These are phyloP conservation scores for Penicillium carneum DNA, from an alignment of 2,329 filamentous ascomycete genomes.

Conservation along the genomic window DNA sequence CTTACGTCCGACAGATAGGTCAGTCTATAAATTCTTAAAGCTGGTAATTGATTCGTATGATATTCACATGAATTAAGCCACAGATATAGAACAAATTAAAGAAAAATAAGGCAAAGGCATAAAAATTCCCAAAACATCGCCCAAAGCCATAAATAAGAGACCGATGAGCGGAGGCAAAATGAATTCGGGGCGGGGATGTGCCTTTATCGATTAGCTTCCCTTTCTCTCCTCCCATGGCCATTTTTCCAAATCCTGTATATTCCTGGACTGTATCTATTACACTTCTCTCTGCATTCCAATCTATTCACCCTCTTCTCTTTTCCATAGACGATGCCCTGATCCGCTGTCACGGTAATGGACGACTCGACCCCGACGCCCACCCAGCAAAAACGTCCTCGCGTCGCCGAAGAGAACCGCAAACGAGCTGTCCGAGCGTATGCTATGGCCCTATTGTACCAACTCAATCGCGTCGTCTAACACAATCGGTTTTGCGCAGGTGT, in stretches of 20 bases:
- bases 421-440: constrained; percentile 52
- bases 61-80: background rate
- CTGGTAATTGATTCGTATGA: background rate
- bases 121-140: background rate
- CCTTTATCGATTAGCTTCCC: constrained; percentile 18
- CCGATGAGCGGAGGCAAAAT: constrained; percentile 13
- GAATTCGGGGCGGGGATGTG: constrained; percentile 11
- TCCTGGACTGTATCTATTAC: background rate
- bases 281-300: background rate
- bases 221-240: constrained; percentile 14
- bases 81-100: background rate
- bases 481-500: constrained; percentile 50
- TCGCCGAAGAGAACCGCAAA: constrained; percentile 53
- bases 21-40: background rate
- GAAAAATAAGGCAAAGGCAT: background rate
- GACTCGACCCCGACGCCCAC: constrained; percentile 38
- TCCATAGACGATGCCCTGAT: constrained; percentile 36
- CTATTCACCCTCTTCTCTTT: background rate
- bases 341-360: constrained; percentile 44
- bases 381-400: constrained; percentile 50
- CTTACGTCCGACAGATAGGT: too few species aligned
- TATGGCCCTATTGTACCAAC: background rate
- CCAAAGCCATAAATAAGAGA: background rate
- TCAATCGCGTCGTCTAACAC: constrained; percentile 22
- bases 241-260: background rate